These are phyloP conservation scores for Metarhizium robertsii DNA, from an alignment of 2,329 filamentous ascomycete genomes.

Conservation along the genomic window DNA sequence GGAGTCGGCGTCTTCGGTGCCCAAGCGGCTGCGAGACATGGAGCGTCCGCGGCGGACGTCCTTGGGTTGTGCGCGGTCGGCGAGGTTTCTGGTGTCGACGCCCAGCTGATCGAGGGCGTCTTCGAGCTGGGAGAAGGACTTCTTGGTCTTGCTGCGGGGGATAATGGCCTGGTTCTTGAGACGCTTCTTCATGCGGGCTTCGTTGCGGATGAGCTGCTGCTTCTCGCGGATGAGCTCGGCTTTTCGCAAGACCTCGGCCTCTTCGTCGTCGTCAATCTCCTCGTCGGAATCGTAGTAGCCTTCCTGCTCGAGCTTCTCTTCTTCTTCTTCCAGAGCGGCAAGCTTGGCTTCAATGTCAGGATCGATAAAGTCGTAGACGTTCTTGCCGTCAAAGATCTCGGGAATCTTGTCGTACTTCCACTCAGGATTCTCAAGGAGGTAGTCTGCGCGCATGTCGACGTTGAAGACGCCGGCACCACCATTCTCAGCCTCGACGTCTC, in stretches of 20 bases:
- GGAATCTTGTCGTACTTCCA: slow-evolving; percentile 97
- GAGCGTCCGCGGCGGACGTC: slow-evolving; percentile 64
- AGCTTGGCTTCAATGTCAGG: slow-evolving; percentile 94
- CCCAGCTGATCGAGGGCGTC: slow-evolving; percentile 76
- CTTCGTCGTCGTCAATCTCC: slow-evolving; percentile 77
- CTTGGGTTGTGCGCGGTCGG: slow-evolving; percentile 58
- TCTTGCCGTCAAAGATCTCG: slow-evolving; percentile 90
- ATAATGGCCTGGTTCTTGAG: slow-evolving; percentile 96
- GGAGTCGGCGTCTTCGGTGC: slow-evolving; percentile 54
- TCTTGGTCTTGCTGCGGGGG: slow-evolving; percentile 70
- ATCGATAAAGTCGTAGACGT: slow-evolving; percentile 95
- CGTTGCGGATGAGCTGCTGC: slow-evolving; percentile 84
- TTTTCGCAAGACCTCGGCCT: slow-evolving; percentile 81
- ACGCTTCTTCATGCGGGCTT: slow-evolving; percentile 87
- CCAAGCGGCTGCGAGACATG: slow-evolving; percentile 50
- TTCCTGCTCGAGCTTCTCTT: slow-evolving; percentile 82
- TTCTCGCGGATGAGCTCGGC: slow-evolving; percentile 95
- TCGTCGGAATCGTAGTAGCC: slow-evolving; percentile 88
- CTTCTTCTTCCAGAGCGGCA: slow-evolving; percentile 84
- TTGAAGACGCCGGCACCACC: slow-evolving; percentile 95
- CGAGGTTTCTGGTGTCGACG: slow-evolving; percentile 69
- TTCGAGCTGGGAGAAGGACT: slow-evolving; percentile 80
- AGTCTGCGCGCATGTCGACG: slow-evolving; percentile 83
- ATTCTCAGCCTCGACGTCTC: slow-evolving; percentile 83
- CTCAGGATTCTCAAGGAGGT: slow-evolving; percentile 75